Percentiles rank a stretch among this genome's conserved stretches.
These are phyloP conservation scores for Spathaspora gorwiae DNA, from an alignment of 805 yeast species.

Conservation along the genomic window DNA sequence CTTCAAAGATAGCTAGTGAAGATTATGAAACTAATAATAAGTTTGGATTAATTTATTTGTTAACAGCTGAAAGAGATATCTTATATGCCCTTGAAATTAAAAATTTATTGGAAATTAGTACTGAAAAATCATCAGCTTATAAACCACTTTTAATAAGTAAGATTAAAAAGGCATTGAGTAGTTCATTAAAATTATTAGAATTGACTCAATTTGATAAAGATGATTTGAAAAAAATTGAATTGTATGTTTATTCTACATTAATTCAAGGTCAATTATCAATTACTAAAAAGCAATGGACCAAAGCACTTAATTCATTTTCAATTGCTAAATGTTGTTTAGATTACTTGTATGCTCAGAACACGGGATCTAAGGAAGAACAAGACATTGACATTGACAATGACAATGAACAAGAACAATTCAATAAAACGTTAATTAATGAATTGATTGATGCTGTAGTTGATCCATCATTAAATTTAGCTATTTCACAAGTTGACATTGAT, in stretches of 20 bases:
- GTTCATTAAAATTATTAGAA: conserved; percentile 39
- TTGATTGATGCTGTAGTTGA: conserved; percentile 57
- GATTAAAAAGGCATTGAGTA: conserved; percentile 56
- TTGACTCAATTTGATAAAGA: conserved; percentile 38
- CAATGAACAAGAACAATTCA: conserved; percentile 16
- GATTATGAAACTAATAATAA: conserved; percentile 48
- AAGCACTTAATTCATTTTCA: conserved; percentile 49
- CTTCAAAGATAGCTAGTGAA: conserved; percentile 41
- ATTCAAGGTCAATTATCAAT: conserved; percentile 49
- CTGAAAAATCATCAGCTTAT: conserved; percentile 44
- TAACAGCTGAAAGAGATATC: conserved; percentile 74
- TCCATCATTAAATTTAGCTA: conserved; percentile 57
- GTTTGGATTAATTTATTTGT: conserved; percentile 56
- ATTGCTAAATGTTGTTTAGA: conserved; percentile 60
- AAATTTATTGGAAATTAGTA: conserved; percentile 48
- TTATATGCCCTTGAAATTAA: conserved; percentile 64
- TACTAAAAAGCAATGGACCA: conserved; percentile 51
- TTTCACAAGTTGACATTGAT: conserved; percentile 35
- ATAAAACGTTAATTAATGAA: conserved; percentile 47
- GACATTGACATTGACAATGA: conserved; percentile 12
- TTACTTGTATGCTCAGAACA: conserved; percentile 29
- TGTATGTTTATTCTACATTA: conserved; percentile 41
- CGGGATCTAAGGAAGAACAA: not conserved
- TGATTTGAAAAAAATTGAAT: conserved; percentile 22
- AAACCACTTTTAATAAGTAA: conserved; percentile 50